Evolutionary conservation across 805 yeast genomes (phyloP).

Genomic region (Brettanomyces sp.): DNA sequence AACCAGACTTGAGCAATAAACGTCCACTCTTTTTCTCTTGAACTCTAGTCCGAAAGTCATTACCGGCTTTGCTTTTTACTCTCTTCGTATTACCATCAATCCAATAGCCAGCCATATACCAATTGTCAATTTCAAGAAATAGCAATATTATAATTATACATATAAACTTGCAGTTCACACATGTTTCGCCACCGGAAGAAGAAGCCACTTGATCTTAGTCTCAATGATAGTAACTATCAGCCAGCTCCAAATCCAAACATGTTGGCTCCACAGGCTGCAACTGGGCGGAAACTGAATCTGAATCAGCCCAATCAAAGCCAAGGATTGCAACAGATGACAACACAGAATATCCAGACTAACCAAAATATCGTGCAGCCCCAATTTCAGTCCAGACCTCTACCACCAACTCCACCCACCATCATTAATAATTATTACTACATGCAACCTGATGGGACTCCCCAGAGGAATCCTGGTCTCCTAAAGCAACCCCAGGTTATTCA

Average conservation of each 20-base stretch:
- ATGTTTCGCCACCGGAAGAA: constrained; percentile 12
- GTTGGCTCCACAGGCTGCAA: constrained; percentile 16
- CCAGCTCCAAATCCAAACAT: constrained; percentile 17
- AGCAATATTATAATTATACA: too few species aligned
- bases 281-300: constrained; percentile 7
- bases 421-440: constrained; percentile 14
- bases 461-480: not conserved
- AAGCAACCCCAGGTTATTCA: not conserved
- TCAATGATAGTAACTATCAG: constrained; percentile 10
- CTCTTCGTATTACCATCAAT: too few species aligned
- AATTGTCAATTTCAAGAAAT: too few species aligned
- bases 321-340: too few species aligned
- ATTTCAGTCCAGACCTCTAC: not conserved
- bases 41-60: too few species aligned
- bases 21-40: too few species aligned
- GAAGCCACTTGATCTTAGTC: constrained; percentile 7
- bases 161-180: not conserved
- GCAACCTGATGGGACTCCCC: constrained; percentile 6
- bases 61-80: too few species aligned
- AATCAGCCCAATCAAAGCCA: too few species aligned
- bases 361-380: constrained; percentile 1
- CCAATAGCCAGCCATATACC: too few species aligned
- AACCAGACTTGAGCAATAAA: too few species aligned
- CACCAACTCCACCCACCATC: constrained; percentile 8
- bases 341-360: not conserved